A percentile compares a stretch with the other conserved stretches of the same genome.
Conservation (phyloP, 345 rosid genomes). For the Orychophragmus violaceus region DNA sequence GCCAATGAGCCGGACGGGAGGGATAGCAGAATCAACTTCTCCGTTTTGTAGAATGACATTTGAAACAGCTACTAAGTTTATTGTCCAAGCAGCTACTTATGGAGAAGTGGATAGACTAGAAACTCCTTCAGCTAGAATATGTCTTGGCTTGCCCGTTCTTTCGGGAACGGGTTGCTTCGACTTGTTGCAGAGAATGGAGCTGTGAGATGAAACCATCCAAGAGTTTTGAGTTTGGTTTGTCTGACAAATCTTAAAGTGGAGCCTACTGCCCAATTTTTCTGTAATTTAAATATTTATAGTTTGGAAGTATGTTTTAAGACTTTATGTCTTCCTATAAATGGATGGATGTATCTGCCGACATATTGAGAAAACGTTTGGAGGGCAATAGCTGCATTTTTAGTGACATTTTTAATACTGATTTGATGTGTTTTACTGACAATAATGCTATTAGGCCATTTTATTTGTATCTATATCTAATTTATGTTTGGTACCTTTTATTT, state of each 20-base stretch:
- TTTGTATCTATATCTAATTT: neutral
- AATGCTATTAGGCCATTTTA: neutral
- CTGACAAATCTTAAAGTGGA: constrained; percentile 4
- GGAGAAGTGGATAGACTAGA: constrained; percentile 69
- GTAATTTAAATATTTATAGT: neutral
- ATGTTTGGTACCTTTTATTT: neutral
- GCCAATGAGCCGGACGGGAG: constrained; percentile 86
- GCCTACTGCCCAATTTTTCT: constrained; percentile 2
- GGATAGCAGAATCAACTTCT: constrained; percentile 71
- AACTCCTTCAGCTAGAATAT: constrained; percentile 80
- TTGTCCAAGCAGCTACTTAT: constrained; percentile 76
- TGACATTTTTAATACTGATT: constrained; percentile 9
- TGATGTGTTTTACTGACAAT: constrained; percentile 7
- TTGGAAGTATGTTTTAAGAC: neutral
- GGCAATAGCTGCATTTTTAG: constrained; percentile 9
- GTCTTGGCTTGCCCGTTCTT: constrained; percentile 86
- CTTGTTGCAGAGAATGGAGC: constrained; percentile 54
- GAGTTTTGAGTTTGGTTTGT: neutral
- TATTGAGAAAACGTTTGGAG: constrained; percentile 8
- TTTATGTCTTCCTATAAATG: neutral
- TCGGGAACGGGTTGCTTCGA: constrained; percentile 92
- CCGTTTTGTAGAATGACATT: constrained; percentile 87
- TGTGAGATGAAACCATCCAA: neutral
- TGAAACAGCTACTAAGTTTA: constrained; percentile 88
- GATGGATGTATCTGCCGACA: constrained; percentile 23